Evolutionary conservation across 1,284 basidiomycete genomes (phyloP).

Genomic region (Athelia psychrophila): DNA sequence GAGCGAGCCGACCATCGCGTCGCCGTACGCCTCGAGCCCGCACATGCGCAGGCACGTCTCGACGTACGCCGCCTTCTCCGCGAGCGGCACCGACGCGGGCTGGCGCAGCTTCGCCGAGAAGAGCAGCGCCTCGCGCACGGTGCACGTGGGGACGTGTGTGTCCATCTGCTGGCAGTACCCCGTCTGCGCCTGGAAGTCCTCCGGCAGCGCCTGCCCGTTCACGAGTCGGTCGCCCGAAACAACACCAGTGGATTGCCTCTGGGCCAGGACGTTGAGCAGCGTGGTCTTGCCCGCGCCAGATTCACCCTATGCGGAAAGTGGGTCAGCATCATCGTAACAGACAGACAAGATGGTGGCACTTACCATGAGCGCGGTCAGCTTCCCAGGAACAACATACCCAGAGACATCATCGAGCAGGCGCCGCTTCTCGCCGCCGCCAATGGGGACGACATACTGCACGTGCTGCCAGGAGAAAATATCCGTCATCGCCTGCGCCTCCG

Average conservation of each 20-base stretch:
- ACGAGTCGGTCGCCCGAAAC: constrained; percentile 77
- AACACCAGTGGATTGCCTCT: constrained; percentile 70
- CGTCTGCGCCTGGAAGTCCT: constrained; percentile 74
- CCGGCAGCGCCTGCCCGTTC: constrained; percentile 67
- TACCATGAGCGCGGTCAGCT: constrained; percentile 60
- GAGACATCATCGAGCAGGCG: constrained; percentile 72
- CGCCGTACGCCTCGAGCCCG: constrained; percentile 68
- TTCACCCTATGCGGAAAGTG: constrained; percentile 26
- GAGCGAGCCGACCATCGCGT: constrained; percentile 77
- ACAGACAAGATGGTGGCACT: constrained; percentile 15
- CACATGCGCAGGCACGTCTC: constrained; percentile 82
- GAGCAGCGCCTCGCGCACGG: constrained; percentile 82
- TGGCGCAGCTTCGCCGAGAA: constrained; percentile 84
- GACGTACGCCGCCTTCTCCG: constrained; percentile 73
- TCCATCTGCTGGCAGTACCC: constrained; percentile 31
- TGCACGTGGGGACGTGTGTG: constrained; percentile 61
- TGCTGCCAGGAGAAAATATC: constrained; percentile 60
- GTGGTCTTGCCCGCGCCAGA: constrained; percentile 42
- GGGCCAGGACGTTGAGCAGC: constrained; percentile 71
- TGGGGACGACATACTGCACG: constrained; percentile 60
- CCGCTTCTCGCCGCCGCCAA: constrained; percentile 38
- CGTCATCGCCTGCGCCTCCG: constrained; percentile 22
- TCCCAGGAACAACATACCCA: constrained; percentile 68
- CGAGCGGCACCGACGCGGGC: constrained; percentile 57
- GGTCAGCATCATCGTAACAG: constrained; percentile 27